phyloP scores from a whole-genome alignment of 495 filamentous ascomycete species.

The Chaetomium cochliodes region DNA sequence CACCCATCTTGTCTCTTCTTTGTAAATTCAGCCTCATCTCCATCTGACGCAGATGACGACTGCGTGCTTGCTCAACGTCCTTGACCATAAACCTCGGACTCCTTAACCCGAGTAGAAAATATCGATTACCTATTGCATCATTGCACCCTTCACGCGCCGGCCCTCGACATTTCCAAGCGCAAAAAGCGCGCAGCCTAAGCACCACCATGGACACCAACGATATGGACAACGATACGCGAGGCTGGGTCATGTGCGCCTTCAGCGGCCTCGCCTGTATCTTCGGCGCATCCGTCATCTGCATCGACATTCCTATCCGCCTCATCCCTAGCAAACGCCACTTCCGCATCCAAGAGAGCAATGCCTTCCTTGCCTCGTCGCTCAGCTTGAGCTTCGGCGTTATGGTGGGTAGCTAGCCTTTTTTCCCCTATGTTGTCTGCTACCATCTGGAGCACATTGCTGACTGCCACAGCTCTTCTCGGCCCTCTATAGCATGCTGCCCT shows the following conservation, averaged over 20 bases:
- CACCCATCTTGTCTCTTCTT: neutral
- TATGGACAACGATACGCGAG: constrained; percentile 79
- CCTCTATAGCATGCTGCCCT: constrained; percentile 90
- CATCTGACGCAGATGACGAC: neutral
- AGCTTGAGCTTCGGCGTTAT: constrained; percentile 97
- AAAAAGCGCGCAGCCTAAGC: neutral
- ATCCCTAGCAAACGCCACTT: constrained; percentile 74
- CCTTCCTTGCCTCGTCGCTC: constrained; percentile 82
- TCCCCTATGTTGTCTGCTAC: neutral
- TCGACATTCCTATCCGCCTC: constrained; percentile 71
- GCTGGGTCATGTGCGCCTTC: constrained; percentile 87
- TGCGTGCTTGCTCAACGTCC: neutral
- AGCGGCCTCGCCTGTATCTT: constrained; percentile 82
- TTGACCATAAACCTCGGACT: neutral
- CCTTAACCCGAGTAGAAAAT: no score
- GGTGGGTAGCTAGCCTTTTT: constrained; percentile 53
- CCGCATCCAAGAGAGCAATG: constrained; percentile 82
- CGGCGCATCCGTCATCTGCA: constrained; percentile 81
- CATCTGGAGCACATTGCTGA: neutral
- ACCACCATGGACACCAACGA: constrained; percentile 38
- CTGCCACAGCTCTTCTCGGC: constrained; percentile 78
- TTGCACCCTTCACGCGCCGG: neutral
- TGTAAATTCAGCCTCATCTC: neutral
- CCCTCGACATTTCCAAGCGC: neutral
- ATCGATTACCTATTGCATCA: neutral